Conservation (phyloP, 164 flowering plant genomes). For the Euptelea pleiosperma region DNA sequence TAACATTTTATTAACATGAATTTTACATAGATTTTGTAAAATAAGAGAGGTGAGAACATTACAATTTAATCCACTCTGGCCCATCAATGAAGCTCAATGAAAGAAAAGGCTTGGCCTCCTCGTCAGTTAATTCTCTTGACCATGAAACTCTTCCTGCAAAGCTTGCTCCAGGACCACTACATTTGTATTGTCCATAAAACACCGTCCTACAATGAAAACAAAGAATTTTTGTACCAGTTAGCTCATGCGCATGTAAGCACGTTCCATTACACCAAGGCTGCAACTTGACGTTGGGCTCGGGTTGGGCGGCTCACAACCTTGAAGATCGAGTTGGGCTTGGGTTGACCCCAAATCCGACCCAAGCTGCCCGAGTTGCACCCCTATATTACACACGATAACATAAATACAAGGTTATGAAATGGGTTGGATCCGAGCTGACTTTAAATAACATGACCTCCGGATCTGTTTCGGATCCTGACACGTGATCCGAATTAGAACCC, state of each 20-base stretch:
- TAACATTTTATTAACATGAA: neutral
- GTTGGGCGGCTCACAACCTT: too few relatives aligned
- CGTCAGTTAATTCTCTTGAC: constrained; percentile 88
- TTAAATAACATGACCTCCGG: too few relatives aligned
- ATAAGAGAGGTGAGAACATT: constrained; percentile 5
- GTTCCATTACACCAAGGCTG: too few relatives aligned
- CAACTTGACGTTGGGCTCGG: neutral
- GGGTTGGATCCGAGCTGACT: too few relatives aligned
- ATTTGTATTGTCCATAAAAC: constrained; percentile 96
- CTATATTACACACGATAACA: too few relatives aligned
- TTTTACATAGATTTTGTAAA: neutral
- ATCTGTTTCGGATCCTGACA: too few relatives aligned
- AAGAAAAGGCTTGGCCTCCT: constrained; percentile 90
- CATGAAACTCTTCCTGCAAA: constrained; percentile 93
- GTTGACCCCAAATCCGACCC: too few relatives aligned
- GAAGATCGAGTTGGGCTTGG: too few relatives aligned
- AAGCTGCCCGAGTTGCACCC: too few relatives aligned
- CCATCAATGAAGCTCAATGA: constrained; percentile 85
- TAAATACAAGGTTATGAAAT: too few relatives aligned
- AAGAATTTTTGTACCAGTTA: neutral
- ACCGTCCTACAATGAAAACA: constrained; percentile 60
- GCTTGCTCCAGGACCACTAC: constrained; percentile 85
- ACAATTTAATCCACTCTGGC: constrained; percentile 78
- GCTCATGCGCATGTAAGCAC: too few relatives aligned
- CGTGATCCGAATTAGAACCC: too few relatives aligned